Evolutionary conservation across 176 grass and related monocot species (phyloP), one percentile per base, ranked within the genome.

Genomic region (Eragrostis nindensis): DNA sequence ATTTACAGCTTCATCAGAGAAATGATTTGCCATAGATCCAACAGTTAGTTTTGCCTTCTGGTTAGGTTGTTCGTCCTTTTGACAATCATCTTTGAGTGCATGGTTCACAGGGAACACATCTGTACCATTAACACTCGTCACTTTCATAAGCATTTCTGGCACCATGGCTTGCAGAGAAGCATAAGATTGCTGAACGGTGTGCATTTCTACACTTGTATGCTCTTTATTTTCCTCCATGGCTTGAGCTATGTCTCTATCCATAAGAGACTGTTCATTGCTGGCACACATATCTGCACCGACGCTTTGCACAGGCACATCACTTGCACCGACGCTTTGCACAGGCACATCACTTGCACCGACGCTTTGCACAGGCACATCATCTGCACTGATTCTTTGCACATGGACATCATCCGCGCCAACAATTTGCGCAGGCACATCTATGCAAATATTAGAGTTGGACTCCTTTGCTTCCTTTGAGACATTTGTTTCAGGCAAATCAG

Each of bases 121-220:
- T 41, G 68, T 69, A 46, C 86, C 79, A 21, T 86, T 77, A 69
- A 25, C 7, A 2, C 62, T 27, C 15, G 41, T 30, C 36, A 59
- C 64, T 43, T 73, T 74, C 61, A 48, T 45, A 53, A 86, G 56
- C 69, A 81, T 83, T 72, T 88, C 70, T 30, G 88, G 86, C 85
- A 72, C 52, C 83, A 84, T 72, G 26, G 86, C 75, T 63, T 94
- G 45, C 19, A 86, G 82, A 45, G 86, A 91, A 65, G 86, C 79
- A 68, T 82, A 88, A 63, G 88, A 86, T 9, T 82, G 85, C 38
- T 91, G 75, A 49, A 73, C 69, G 2, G 73, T 71, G 45, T 36
- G 44, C 43, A 80, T 55, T 61, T 73, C 25, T 14, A 52, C 64
- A 68, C 66, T 71, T 66, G 57, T 47, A 39, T 26, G 40, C 24